These are phyloP conservation scores for Lactarius indigo DNA, from an alignment of 768 basidiomycete species.

Conservation along the genomic window DNA sequence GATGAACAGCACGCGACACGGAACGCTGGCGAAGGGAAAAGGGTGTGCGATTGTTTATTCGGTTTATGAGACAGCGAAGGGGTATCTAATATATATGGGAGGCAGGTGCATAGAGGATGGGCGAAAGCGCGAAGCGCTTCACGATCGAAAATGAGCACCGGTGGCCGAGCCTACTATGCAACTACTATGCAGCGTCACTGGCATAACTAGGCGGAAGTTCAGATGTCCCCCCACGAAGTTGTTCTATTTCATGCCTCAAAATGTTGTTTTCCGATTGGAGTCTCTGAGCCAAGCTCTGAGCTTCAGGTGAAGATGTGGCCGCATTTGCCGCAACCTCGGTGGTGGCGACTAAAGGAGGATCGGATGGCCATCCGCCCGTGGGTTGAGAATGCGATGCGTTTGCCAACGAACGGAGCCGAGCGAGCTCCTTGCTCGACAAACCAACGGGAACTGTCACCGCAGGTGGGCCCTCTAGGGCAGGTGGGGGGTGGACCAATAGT, in stretches of 20 bases:
- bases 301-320: not conserved
- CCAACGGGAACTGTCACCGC: not conserved
- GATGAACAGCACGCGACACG: too few relatives aligned
- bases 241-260: conserved; percentile 29
- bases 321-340: not conserved
- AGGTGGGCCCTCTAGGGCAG: not conserved
- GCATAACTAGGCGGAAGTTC: conserved; percentile 30
- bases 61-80: too few relatives aligned
- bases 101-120: too few relatives aligned
- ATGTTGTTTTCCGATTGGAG: conserved; percentile 29
- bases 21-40: too few relatives aligned
- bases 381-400: not conserved
- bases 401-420: not conserved
- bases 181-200: too few relatives aligned
- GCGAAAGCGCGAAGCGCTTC: too few relatives aligned
- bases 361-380: not conserved
- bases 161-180: too few relatives aligned
- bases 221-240: conserved; percentile 25
- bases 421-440: too few relatives aligned
- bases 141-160: too few relatives aligned
- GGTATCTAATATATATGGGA: too few relatives aligned
- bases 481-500: not conserved
- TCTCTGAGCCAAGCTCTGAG: too few relatives aligned
- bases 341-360: not conserved
- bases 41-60: too few relatives aligned